Base-by-base conservation (phyloP, 2,329 filamentous ascomycete species). In the Bretziella fagacearum region DNA sequence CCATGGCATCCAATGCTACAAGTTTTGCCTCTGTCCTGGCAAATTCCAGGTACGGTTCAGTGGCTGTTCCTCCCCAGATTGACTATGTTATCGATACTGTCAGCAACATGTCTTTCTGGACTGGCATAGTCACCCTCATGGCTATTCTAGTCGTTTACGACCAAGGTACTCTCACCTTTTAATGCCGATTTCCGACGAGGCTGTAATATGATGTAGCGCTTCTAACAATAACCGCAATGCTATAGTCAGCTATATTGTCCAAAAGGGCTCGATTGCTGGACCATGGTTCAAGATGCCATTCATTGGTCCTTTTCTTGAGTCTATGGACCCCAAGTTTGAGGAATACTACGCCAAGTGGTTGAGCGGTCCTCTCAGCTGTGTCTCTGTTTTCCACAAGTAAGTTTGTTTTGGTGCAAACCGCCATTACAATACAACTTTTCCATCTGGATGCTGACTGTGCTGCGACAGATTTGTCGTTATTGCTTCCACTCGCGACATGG, bases 321-420 rank as follows among this genome's bases (percentile, higher is more conserved):
- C 86, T 23, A 70, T 96, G 56, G 79, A 93, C 62, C 91, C 91
- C 49, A 84, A 89, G 58, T 96, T 95, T 61, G 77, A 81, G 52
- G 76, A 87, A 58, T 98, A 98, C 67, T 74, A 87, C 62, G 79
- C 73, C 52, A 95, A 96, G 71, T 98, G 91, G 91, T 63, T 73
- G 56, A 93, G 85, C 59, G 91, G 84, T 40, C 80, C 84, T 41
- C 70, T 98, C 56, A 95, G 87, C 70, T 98, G 91, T 60, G 91
- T 98, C 52, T 95, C 87, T 2, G 86, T 98, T 57, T 98, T 98
- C 69, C 91, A 98, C 77, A 98, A 96, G 85, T 93, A 74, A 56
- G 77, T 58, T 23, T 8, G 15, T 33, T 11, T 13, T 35, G 3
- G 4, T 1, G 17, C 18, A n/a, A n/a, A n/a, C n/a, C n/a, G n/a